Base-by-base conservation (phyloP, 352 stramenopile species). In the Aphanomyces astaci region DNA sequence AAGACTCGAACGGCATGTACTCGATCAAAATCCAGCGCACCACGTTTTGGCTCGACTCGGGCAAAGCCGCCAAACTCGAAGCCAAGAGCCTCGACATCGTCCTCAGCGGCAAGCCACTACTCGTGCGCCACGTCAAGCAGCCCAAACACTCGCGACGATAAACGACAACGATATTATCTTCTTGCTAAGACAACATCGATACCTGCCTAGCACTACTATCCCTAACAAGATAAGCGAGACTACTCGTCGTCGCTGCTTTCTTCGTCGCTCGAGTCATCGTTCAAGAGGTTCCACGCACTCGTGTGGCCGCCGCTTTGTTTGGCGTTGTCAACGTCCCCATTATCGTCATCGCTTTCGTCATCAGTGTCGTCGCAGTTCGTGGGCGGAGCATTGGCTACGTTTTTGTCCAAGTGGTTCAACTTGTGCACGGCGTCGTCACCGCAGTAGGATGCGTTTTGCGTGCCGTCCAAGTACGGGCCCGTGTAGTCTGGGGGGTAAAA, bases 401-500 rank as follows among this genome's bases (percentile, higher is more conserved):
- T 25, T 54, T 73, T 72, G 28, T 82, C 78, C 45, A 66, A 71
- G 10, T 76, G 63, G 39, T 82, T 74, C 66, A 73, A 77, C 46
- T 75, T 57, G 19, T 76, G 53, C 33, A 78, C 74, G 63, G 78
- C 71, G 56, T 86, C 74, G 49, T 81, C 22, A 3, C 56, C 56
- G 40, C 56, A 65, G 33, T 65, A 65, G 5, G 25, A 19, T 24
- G 22, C 39, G 33, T 65, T 51, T 19, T 53, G 1, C 17, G 56
- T 36, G 11, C 56, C 56, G 40, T 65, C 56, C 11, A 65, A 53
- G 56, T 65, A 65, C 40, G 56, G 81, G 27, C 81, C 81, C 2
- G 59, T 82, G 76, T 89, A 93, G 64, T 90, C 73, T 4, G 85
- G 85, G 9, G 85, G 85, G 22, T 90, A 73, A 70, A 93, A 93